phyloP scores from a whole-genome alignment of 139 green algal species.

The Desmodesmus armatus region DNA sequence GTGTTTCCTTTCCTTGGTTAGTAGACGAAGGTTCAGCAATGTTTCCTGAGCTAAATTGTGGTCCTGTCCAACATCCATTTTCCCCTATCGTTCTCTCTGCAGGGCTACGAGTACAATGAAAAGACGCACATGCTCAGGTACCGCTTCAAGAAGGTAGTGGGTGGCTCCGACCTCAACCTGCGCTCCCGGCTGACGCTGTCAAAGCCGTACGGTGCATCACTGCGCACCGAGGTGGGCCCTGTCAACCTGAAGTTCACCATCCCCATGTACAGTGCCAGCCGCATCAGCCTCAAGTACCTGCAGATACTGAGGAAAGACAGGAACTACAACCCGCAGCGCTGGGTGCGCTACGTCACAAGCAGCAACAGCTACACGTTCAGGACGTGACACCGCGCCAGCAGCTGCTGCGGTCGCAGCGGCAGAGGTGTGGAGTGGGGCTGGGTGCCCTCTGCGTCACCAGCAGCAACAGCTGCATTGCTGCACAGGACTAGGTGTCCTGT shows the following conservation, averaged over 20 bases:
- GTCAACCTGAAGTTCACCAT: conserved; percentile 96
- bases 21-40: too few relatives aligned
- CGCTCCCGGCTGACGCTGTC: conserved; percentile 74
- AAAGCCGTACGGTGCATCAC: conserved; percentile 52
- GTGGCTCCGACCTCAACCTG: conserved; percentile 69
- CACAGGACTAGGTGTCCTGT: too few relatives aligned
- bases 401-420: not conserved
- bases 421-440: not conserved
- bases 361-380: conserved; percentile 83
- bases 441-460: too few relatives aligned
- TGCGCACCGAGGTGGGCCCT: conserved; percentile 84
- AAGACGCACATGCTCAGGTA: conserved; percentile 76
- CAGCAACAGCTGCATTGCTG: too few relatives aligned
- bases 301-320: conserved; percentile 45
- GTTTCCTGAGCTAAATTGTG: too few relatives aligned
- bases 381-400: conserved; percentile 52
- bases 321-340: conserved; percentile 40
- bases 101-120: conserved; percentile 79
- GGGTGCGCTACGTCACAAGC: conserved; percentile 81
- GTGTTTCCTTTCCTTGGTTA: too few relatives aligned
- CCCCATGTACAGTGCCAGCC: conserved; percentile 83
- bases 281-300: conserved; percentile 75
- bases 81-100: too few relatives aligned
- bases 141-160: conserved; percentile 70
- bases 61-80: too few relatives aligned